Evolutionary conservation across 2,329 filamentous ascomycete species (phyloP).

Genomic region (Truncatella angustata): DNA sequence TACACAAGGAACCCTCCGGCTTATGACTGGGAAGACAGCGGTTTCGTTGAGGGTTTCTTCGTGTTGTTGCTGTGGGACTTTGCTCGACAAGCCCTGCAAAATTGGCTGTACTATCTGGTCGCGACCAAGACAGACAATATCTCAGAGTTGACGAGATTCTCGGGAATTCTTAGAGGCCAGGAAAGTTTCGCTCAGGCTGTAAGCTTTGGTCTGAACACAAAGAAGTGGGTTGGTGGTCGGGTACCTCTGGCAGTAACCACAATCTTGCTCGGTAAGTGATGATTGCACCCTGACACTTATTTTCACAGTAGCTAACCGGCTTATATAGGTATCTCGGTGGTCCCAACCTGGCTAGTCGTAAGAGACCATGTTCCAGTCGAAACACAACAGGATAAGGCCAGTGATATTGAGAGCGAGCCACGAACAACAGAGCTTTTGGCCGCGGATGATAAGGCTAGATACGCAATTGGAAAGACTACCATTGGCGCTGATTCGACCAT

Average conservation of each 20-base stretch:
- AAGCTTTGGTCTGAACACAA: slow-evolving; percentile 37
- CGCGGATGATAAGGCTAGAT: not conserved
- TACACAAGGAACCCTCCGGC: slow-evolving; percentile 49
- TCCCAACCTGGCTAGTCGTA: slow-evolving; percentile 31
- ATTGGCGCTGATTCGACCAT: not conserved
- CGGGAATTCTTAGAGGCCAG: slow-evolving; percentile 37
- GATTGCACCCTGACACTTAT: not conserved
- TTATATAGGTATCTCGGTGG: slow-evolving; percentile 22
- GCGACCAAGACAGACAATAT: slow-evolving; percentile 56
- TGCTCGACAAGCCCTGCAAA: slow-evolving; percentile 50
- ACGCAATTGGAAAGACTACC: not conserved
- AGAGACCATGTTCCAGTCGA: slow-evolving; percentile 29
- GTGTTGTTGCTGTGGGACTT: slow-evolving; percentile 64
- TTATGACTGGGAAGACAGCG: slow-evolving; percentile 63
- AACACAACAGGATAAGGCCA: not conserved
- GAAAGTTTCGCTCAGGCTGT: slow-evolving; percentile 40
- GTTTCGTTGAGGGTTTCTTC: slow-evolving; percentile 66
- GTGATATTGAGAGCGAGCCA: not conserved
- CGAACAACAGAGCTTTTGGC: not conserved
- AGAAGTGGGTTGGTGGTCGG: slow-evolving; percentile 34
- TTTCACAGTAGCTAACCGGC: not conserved
- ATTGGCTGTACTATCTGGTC: slow-evolving; percentile 56
- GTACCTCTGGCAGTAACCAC: slow-evolving; percentile 38
- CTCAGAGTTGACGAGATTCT: slow-evolving; percentile 44
- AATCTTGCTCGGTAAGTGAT: slow-evolving; percentile 32